Evolutionary conservation across 192 early-diverging fungal genomes (phyloP).

Genomic region (Glomus cerebriforme): DNA sequence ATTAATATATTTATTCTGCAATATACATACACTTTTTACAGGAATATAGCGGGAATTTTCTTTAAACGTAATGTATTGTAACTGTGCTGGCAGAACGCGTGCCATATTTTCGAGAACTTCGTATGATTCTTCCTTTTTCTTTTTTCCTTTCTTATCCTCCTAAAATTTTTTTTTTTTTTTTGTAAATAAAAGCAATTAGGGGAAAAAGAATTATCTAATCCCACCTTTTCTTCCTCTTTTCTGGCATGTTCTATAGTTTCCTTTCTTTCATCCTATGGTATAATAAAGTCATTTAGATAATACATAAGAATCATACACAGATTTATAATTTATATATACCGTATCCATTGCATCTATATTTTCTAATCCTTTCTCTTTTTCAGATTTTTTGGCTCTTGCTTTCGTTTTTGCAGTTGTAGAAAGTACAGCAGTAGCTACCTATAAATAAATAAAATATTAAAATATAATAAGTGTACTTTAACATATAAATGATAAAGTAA

Average conservation of each 20-base stretch:
- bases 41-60: conserved; percentile 86
- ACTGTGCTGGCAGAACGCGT: conserved; percentile 85
- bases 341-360: conserved; percentile 50
- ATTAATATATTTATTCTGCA: not conserved
- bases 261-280: conserved; percentile 55
- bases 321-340: conserved; percentile 32
- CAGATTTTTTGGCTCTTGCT: conserved; percentile 79
- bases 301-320: not conserved
- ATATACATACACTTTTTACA: conserved; percentile 70
- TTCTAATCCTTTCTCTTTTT: conserved; percentile 68
- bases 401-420: conserved; percentile 94
- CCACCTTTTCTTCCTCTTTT: conserved; percentile 62
- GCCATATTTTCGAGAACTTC: conserved; percentile 86
- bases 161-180: too few relatives aligned
- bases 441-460: conserved; percentile 14
- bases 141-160: conserved; percentile 59
- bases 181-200: not conserved
- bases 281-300: not conserved
- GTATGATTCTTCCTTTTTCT: conserved; percentile 73
- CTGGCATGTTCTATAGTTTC: conserved; percentile 50
- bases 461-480: not conserved
- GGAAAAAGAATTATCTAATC: not conserved
- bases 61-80: conserved; percentile 85
- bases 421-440: conserved; percentile 90
- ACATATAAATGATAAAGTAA: not conserved